Percentiles rank a stretch among this genome's conserved stretches.
phyloP scores from a whole-genome alignment of 805 yeast genomes.

The Lipomyces yamanashiensis region DNA sequence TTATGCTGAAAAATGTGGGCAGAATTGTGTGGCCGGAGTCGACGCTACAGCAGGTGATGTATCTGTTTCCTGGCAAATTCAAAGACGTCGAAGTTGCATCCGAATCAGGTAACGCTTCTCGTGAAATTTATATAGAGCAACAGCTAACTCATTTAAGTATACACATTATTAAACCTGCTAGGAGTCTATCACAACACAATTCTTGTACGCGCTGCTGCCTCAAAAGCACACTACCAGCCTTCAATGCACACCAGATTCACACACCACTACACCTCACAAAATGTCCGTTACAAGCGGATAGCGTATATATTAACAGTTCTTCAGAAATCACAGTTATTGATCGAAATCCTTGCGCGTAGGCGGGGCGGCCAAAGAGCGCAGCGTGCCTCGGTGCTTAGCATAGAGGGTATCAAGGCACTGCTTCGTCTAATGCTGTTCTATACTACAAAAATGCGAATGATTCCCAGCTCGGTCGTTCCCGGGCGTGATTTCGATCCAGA shows the following conservation, averaged over 20 bases:
- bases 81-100: slow-evolving; percentile 48
- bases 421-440: slow-evolving; percentile 43
- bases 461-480: slow-evolving; percentile 43
- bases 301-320: slow-evolving; percentile 43
- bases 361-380: slow-evolving; percentile 40
- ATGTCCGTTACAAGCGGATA: slow-evolving; percentile 39
- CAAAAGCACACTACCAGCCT: slow-evolving; percentile 25
- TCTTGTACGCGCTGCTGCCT: slow-evolving; percentile 41
- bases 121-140: background rate
- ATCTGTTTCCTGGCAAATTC: slow-evolving; percentile 48
- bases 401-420: slow-evolving; percentile 39
- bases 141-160: slow-evolving; percentile 27
- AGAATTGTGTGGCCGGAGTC: slow-evolving; percentile 48
- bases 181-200: slow-evolving; percentile 48
- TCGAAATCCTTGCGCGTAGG: slow-evolving; percentile 46
- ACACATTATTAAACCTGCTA: slow-evolving; percentile 44
- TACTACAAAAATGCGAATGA: slow-evolving; percentile 40
- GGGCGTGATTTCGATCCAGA: slow-evolving; percentile 47
- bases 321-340: slow-evolving; percentile 46
- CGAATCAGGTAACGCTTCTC: slow-evolving; percentile 42
- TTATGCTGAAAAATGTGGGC: slow-evolving; percentile 46
- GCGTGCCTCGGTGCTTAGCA: slow-evolving; percentile 41
- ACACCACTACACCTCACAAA: slow-evolving; percentile 33
- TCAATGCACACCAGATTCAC: slow-evolving; percentile 44
- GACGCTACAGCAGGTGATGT: slow-evolving; percentile 44